Evolutionary conservation across 2,329 filamentous ascomycete species (phyloP), one percentile per base, ranked within the genome.

Genomic region (Venturia asperata): DNA sequence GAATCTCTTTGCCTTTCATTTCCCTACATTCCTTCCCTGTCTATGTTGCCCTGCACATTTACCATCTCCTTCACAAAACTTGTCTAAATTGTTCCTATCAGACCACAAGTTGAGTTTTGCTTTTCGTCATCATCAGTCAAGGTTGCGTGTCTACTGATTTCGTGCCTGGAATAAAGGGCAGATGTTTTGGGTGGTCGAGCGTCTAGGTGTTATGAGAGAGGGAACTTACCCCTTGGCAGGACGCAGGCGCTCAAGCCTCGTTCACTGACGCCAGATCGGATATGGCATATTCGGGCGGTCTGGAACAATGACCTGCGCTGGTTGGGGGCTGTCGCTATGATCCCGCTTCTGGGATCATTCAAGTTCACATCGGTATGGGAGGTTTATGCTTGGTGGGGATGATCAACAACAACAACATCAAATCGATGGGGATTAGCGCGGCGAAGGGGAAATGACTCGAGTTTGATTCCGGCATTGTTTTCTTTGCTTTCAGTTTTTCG

Each of bases 391-490:
- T 15, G 52, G 30, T 19, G 30, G 52, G 47, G 47, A 27, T 52
- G 47, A 27, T 52, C 24, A 27, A 58, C 19, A 34, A 37, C 19
- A 34, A 37, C 52, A 58, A 37, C 52, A 39, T 39, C 52, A 37
- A 58, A 34, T 37, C 27, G 52, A 58, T 58, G 52, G 52, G 45
- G 27, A 58, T 58, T 58, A 58, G 52, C 52, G 52, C 15, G 52
- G 52, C 52, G 52, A 58, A 37, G 52, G 52, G 52, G 52, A 11
- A 37, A 34, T 30, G 52, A 21, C 27, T 58, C 24, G 21, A 52
- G 11, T 27, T 52, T 17, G 47, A 52, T 27, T 52, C 47, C 47
- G 47, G 47, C 47, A 52, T 52, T 37, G 15, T 58, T 58, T 58
- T 15, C 52, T 58, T 58, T 58, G 30, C 27, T 21, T 30, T 58